phyloP scores from a whole-genome alignment of 1,284 basidiomycete genomes.

The Exsudoporus floridanus region DNA sequence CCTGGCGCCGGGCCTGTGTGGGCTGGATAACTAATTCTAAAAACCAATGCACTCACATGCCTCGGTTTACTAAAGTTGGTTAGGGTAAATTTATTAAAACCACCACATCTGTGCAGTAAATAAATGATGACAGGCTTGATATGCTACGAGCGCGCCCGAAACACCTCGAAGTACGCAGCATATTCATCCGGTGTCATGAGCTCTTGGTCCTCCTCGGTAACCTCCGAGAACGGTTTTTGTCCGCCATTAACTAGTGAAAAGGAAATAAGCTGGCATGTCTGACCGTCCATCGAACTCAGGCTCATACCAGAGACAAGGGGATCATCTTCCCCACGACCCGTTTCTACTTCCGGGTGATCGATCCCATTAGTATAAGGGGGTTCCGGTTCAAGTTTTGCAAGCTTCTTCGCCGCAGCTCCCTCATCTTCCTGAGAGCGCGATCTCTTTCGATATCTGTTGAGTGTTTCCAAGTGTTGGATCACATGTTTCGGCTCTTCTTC shows the following conservation, averaged over 20 bases:
- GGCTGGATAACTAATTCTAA: not conserved
- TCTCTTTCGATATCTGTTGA: conserved; percentile 69
- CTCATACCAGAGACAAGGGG: conserved; percentile 64
- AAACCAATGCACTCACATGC: no score
- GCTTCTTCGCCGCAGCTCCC: conserved; percentile 45
- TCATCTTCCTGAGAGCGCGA: conserved; percentile 65
- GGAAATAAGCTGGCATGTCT: not conserved
- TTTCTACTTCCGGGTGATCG: not conserved
- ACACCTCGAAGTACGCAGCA: conserved; percentile 70
- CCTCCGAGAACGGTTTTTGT: conserved; percentile 63
- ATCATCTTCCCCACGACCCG: conserved; percentile 26
- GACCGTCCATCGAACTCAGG: not conserved
- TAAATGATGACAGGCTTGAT: not conserved
- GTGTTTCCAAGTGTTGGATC: conserved; percentile 60
- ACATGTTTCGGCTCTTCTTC: conserved; percentile 69
- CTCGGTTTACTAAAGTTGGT: not conserved
- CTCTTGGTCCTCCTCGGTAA: conserved; percentile 81
- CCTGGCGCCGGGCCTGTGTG: no score
- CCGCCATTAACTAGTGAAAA: conserved; percentile 60
- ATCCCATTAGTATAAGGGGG: conserved; percentile 3
- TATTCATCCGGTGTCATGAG: conserved; percentile 84
- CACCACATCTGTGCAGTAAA: conserved; percentile 10
- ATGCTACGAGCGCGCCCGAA: conserved; percentile 41
- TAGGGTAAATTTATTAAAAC: conserved; percentile 24
- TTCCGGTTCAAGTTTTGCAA: conserved; percentile 41